phyloP scores from a whole-genome alignment of 352 stramenopile genomes.

The Aphanomyces astaci region DNA sequence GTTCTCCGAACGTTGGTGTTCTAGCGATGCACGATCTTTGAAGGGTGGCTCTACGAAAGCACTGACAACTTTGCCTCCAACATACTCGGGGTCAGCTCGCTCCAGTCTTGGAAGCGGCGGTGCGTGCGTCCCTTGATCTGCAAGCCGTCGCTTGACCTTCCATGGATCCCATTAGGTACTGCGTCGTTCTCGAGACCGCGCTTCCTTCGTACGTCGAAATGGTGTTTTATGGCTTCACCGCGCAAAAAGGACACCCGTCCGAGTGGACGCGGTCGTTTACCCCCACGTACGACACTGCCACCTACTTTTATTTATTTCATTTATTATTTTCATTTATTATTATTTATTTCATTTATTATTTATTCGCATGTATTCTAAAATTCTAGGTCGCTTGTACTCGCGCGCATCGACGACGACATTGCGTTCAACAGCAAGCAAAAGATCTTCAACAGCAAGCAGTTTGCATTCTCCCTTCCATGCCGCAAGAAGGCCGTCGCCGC shows the following conservation, averaged over 20 bases:
- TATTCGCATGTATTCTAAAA: too few species aligned
- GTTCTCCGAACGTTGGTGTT: too few species aligned
- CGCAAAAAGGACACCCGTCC: not conserved
- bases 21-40: slow-evolving; percentile 21
- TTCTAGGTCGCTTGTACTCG: slow-evolving; percentile 18
- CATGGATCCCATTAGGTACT: slow-evolving; percentile 44
- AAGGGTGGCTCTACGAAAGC: slow-evolving; percentile 71
- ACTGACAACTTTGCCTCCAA: slow-evolving; percentile 74
- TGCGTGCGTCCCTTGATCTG: slow-evolving; percentile 22
- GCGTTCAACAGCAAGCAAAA: slow-evolving; percentile 22
- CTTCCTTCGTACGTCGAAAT: slow-evolving; percentile 60
- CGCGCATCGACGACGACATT: not conserved
- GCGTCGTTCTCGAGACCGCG: slow-evolving; percentile 55
- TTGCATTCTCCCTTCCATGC: slow-evolving; percentile 20
- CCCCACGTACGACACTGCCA: not conserved
- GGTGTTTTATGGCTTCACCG: slow-evolving; percentile 37
- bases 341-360: not conserved
- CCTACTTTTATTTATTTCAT: not conserved
- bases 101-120: slow-evolving; percentile 81
- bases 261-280: not conserved
- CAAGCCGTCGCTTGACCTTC: not conserved
- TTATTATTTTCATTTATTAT: not conserved
- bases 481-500: not conserved
- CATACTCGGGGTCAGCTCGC: slow-evolving; percentile 51
- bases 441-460: slow-evolving; percentile 23